Evolutionary conservation across 148 eudicot genomes (phyloP), one percentile per base, ranked within the genome.

Genomic region (Fallopia convolvulus): DNA sequence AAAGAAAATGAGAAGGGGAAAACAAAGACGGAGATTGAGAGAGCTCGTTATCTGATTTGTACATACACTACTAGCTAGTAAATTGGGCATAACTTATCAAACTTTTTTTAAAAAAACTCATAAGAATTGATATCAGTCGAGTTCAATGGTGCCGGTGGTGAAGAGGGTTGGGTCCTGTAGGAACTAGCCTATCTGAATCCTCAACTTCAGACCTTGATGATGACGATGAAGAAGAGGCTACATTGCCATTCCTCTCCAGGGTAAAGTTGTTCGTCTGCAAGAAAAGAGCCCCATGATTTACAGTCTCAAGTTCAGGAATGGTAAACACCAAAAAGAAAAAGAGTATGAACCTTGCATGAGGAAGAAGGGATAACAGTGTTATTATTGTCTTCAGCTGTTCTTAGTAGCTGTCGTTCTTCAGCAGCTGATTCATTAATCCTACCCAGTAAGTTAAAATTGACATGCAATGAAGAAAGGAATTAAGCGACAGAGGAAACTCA

Each of bases 151-250:
- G 72, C 46, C 33, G 33, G 46, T 68, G 72, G 46, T 68, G 72
- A 68, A 68, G 72, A 33, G 44, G 72, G 46, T 68, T 68, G 72
- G 72, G 72, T 36, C 72, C 72, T 36, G 72, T 68, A 14, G 72
- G 72, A 68, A 68, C 46, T 36, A 68, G 46, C 72, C 72, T 68
- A 68, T 68, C 72, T 36, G 72, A 68, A 68, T 36, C 21, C 11
- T 68, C 44, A 14, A 68, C 18, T 32, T 5, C 41, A 65, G 41
- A 65, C 40, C 70, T 5, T 13, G 70, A 36, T 30, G 71, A 10
- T 14, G 71, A 4, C 33, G 71, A 14, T 15, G 46, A 68, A 3
- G 68, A 26, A 0, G 8, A 23, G 11, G 70, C 12, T 58, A 33
- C 42, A 12, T 32, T 61, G 21, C 36, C 33, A 3, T 61, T 15